phyloP scores from a whole-genome alignment of 257 asterid genomes.

The Verbascum thapsus region DNA sequence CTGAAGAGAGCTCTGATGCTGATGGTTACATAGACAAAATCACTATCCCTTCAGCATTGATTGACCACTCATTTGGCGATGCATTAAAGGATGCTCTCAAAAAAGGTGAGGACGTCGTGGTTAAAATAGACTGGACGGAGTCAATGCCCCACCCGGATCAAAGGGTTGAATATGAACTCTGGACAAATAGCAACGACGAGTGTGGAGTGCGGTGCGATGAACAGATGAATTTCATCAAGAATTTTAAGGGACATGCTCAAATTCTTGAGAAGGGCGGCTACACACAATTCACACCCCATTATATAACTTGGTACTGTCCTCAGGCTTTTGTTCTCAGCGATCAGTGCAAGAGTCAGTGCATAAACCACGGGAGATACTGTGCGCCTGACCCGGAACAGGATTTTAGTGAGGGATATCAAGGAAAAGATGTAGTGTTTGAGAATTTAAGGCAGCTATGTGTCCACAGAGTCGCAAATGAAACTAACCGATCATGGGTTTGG shows the following conservation, averaged over 20 bases:
- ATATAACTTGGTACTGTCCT: conserved; percentile 93
- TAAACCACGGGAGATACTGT: conserved; percentile 83
- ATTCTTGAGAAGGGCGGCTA: conserved; percentile 84
- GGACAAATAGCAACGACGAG: conserved; percentile 94
- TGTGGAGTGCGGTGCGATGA: conserved; percentile 87
- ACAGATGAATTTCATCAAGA: conserved; percentile 73
- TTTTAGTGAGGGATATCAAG: conserved; percentile 72
- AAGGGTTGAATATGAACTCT: conserved; percentile 78
- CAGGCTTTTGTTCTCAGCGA: conserved; percentile 56
- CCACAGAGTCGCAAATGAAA: conserved; percentile 72
- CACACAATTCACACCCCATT: conserved; percentile 80
- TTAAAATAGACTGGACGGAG: conserved; percentile 84
- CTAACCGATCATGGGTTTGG: conserved; percentile 74
- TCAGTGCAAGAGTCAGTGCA: conserved; percentile 89
- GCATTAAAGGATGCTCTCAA: conserved; percentile 54
- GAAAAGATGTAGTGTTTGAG: conserved; percentile 82
- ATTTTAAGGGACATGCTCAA: conserved; percentile 84
- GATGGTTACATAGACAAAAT: conserved; percentile 78
- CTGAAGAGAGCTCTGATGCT: conserved; percentile 68
- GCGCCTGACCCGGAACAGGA: conserved; percentile 91
- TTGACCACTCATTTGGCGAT: conserved; percentile 58
- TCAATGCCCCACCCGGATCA: conserved; percentile 91
- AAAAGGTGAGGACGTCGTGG: conserved; percentile 50
- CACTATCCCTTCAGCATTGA: conserved; percentile 74
- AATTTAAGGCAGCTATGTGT: conserved; percentile 88